Evolutionary conservation across 192 early-diverging fungal genomes (phyloP).

Genomic region (Gigaspora rosea): DNA sequence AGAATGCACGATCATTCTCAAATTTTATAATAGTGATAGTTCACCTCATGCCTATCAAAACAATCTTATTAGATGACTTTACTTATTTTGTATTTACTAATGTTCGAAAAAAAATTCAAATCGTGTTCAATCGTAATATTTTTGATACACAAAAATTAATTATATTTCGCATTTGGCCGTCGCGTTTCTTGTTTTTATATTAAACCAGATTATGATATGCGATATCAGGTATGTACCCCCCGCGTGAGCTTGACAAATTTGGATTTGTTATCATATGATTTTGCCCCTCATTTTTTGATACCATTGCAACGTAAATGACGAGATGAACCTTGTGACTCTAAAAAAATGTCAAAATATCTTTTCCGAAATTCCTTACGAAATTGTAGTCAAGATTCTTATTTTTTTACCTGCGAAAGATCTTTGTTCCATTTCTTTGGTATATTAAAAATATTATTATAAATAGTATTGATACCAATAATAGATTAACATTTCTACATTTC

Average conservation of each 20-base stretch:
- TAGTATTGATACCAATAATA: background rate
- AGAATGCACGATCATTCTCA: background rate
- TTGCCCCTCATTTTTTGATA: no score
- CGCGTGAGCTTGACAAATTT: no score
- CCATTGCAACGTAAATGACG: no score
- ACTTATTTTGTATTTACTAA: background rate
- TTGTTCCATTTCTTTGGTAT: slow-evolving; percentile 8
- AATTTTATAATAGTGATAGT: background rate
- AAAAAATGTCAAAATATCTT: background rate
- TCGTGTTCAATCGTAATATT: no score
- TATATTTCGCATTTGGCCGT: no score
- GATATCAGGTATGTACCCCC: no score
- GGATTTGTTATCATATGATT: no score
- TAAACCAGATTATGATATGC: no score
- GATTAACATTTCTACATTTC: background rate
- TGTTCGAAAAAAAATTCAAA: no score
- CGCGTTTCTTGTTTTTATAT: no score
- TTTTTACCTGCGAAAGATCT: background rate
- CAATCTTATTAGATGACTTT: background rate
- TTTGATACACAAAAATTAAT: no score
- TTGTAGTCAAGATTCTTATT: background rate
- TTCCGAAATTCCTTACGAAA: background rate
- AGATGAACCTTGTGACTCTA: no score
- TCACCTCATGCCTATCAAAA: slow-evolving; percentile 21
- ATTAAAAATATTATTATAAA: background rate